These are phyloP conservation scores for Geotrichum phurueaensis DNA, from an alignment of 1,139 yeast species.

Conservation along the genomic window DNA sequence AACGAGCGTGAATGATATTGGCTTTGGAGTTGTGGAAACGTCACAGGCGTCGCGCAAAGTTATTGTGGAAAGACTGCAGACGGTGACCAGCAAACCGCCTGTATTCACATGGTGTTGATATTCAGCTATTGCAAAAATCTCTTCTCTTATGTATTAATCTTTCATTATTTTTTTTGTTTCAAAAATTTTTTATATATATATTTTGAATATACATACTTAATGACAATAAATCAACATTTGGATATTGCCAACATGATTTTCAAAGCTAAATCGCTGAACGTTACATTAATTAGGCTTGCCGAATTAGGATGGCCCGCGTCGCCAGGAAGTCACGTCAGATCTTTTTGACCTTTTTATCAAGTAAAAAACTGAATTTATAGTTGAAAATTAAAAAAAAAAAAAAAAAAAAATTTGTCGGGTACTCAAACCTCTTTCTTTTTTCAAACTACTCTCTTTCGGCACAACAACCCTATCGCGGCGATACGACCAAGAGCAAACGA, in stretches of 20 bases:
- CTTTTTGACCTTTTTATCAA: background rate
- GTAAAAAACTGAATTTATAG: background rate
- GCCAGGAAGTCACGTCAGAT: background rate
- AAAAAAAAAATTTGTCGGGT: background rate
- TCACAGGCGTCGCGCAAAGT: slow-evolving; percentile 37
- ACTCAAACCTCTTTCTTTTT: background rate
- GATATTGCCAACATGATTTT: background rate
- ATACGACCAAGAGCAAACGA: too few relatives aligned
- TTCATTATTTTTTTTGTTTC: background rate
- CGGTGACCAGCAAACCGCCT: slow-evolving; percentile 53
- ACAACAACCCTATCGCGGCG: too few relatives aligned
- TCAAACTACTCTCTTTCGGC: background rate
- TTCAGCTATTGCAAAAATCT: background rate
- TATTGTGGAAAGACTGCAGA: slow-evolving; percentile 56
- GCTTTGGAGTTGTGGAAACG: slow-evolving; percentile 32
- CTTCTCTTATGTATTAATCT: background rate
- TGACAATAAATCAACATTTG: background rate
- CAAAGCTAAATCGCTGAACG: background rate
- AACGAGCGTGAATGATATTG: slow-evolving; percentile 20
- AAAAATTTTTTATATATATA: background rate
- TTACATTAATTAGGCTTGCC: background rate
- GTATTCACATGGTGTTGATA: slow-evolving; percentile 64
- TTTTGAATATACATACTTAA: background rate
- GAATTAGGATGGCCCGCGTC: background rate
- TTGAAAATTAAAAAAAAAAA: too few relatives aligned